Conservation (phyloP, 78 protist genomes). For the Dictyostelium firmibasis region DNA sequence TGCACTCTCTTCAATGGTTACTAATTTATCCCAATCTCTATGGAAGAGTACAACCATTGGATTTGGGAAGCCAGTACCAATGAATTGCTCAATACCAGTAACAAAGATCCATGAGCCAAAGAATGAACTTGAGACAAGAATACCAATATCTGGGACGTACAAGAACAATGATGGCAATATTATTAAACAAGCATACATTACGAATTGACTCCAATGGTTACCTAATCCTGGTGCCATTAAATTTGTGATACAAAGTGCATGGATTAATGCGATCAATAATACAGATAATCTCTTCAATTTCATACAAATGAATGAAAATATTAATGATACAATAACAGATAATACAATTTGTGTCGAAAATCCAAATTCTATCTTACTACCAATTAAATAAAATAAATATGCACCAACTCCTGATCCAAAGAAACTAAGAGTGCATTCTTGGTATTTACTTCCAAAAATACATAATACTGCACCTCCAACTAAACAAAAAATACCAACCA, state of each 20-base stretch:
- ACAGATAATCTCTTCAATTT: background rate
- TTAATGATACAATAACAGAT: background rate
- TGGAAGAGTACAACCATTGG: background rate
- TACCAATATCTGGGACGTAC: slow-evolving; percentile 6
- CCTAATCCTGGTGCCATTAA: slow-evolving; percentile 1
- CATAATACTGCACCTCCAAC: background rate
- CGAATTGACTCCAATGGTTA: background rate
- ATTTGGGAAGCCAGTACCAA: slow-evolving; percentile 58
- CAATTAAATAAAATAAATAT: background rate
- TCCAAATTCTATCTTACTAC: background rate
- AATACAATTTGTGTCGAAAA: background rate
- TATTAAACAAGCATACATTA: background rate
- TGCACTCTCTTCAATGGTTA: background rate
- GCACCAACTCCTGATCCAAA: slow-evolving; percentile 36
- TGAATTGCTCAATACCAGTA: slow-evolving; percentile 28
- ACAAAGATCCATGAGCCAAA: slow-evolving; percentile 53
- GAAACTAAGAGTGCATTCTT: slow-evolving; percentile 26
- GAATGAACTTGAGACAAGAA: slow-evolving; percentile 14
- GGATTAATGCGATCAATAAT: background rate
- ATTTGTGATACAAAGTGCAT: background rate
- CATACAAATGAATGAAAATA: slow-evolving; percentile 7
- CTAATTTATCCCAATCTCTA: background rate
- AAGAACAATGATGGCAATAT: slow-evolving; percentile 13
- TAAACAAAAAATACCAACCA: slow-evolving; percentile 5
- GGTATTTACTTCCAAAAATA: background rate